Evolutionary conservation across 441 rosid genomes (phyloP).

Genomic region (Geranium incanum): DNA sequence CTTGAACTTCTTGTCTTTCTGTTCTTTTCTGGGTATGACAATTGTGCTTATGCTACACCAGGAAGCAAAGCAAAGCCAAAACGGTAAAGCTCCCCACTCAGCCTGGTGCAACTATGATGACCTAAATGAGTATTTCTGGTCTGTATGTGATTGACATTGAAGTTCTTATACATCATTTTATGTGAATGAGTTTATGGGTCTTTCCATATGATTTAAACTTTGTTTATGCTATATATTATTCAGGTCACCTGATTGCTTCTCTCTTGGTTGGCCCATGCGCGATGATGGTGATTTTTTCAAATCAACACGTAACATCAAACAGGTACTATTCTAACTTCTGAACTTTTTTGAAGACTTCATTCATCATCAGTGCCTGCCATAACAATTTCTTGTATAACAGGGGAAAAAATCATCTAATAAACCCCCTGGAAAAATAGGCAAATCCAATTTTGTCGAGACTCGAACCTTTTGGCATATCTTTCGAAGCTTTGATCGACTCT

Average conservation of each 20-base stretch:
- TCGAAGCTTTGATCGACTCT: conserved; percentile 84
- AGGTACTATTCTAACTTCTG: conserved; percentile 28
- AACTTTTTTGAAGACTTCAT: conserved; percentile 19
- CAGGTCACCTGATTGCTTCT: conserved; percentile 93
- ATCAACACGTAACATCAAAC: conserved; percentile 59
- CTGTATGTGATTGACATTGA: conserved; percentile 27
- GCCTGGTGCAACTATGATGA: conserved; percentile 46
- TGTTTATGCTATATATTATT: conserved; percentile 20
- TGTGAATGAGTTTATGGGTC: not conserved
- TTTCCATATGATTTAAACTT: conserved; percentile 11
- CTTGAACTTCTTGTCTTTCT: conserved; percentile 21
- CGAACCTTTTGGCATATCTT: conserved; percentile 95
- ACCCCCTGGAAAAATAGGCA: conserved; percentile 66
- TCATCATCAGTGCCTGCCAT: conserved; percentile 16
- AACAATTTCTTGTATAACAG: conserved; percentile 31
- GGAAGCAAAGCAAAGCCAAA: conserved; percentile 78
- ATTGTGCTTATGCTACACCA: conserved; percentile 29
- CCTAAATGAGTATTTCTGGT: conserved; percentile 90
- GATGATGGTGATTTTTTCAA: conserved; percentile 16
- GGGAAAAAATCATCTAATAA: conserved; percentile 39
- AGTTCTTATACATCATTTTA: conserved; percentile 12
- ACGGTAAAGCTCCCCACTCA: conserved; percentile 80
- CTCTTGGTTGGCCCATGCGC: conserved; percentile 36
- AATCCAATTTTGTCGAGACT: conserved; percentile 86
- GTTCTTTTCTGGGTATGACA: conserved; percentile 20